A percentile compares a stretch with the other conserved stretches of the same genome.
These are phyloP conservation scores for Mallotus repandus DNA, from an alignment of 441 rosid species.

Conservation along the genomic window DNA sequence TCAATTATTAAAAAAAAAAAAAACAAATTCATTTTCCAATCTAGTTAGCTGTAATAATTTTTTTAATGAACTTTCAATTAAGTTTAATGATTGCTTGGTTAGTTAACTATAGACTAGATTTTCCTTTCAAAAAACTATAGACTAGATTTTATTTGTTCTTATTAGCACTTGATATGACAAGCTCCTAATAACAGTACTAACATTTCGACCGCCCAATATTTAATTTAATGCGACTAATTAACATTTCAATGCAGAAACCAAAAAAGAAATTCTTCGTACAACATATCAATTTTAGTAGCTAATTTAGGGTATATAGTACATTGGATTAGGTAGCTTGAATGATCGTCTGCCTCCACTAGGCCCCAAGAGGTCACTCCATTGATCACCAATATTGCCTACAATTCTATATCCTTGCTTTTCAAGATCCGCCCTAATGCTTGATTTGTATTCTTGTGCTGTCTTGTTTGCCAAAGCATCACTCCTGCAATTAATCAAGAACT, in stretches of 20 bases:
- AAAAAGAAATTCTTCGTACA: too few relatives aligned
- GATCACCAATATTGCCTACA: conserved; percentile 63
- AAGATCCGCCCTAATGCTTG: conserved; percentile 37
- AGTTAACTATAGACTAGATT: too few relatives aligned
- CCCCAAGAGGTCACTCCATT: conserved; percentile 54
- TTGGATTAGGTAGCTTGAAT: conserved; percentile 58
- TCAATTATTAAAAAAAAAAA: too few relatives aligned
- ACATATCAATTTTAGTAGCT: too few relatives aligned
- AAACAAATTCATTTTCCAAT: too few relatives aligned
- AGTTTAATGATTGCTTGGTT: too few relatives aligned
- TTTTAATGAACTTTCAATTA: too few relatives aligned
- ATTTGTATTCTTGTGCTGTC: conserved; percentile 31
- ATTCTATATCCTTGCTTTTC: conserved; percentile 43
- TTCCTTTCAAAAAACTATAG: too few relatives aligned
- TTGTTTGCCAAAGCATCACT: conserved; percentile 10
- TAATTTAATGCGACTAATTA: too few relatives aligned
- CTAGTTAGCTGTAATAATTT: too few relatives aligned
- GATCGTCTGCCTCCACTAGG: conserved; percentile 38
- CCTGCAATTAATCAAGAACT: conserved; percentile 16
- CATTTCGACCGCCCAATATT: not conserved
- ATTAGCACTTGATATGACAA: not conserved
- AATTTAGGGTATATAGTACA: conserved; percentile 26
- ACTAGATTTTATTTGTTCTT: too few relatives aligned
- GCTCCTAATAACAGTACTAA: not conserved
- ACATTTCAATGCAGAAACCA: too few relatives aligned